Evolutionary conservation across 805 yeast species (phyloP).

Genomic region (Suhomyces prunicola): DNA sequence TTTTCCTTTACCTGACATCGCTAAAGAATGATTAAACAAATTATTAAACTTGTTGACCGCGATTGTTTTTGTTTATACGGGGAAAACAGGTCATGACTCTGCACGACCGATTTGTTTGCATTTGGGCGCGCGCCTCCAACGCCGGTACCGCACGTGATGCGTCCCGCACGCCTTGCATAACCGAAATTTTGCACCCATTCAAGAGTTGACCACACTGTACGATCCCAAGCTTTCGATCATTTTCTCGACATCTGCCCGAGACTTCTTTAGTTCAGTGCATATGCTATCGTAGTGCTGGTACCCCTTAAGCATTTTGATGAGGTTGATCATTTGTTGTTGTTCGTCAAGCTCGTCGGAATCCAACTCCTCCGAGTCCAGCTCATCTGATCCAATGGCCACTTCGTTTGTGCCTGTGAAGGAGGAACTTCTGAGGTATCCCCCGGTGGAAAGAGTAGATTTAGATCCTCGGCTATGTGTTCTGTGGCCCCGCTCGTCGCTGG

Average conservation of each 20-base stretch:
- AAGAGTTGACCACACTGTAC: slow-evolving; percentile 34
- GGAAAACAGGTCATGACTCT: background rate
- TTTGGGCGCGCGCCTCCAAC: background rate
- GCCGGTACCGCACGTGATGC: background rate
- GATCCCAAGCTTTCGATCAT: slow-evolving; percentile 38
- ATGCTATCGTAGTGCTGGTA: slow-evolving; percentile 61
- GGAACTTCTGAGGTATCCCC: background rate
- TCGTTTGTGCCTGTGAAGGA: background rate
- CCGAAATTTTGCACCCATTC: slow-evolving; percentile 2
- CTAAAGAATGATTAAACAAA: slow-evolving; percentile 3
- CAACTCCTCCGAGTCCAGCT: slow-evolving; percentile 15
- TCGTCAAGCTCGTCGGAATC: slow-evolving; percentile 12
- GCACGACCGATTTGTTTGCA: slow-evolving; percentile 5
- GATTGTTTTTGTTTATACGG: slow-evolving; percentile 3
- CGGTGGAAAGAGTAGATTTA: background rate
- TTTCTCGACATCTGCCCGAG: slow-evolving; percentile 53
- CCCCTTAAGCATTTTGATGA: slow-evolving; percentile 47
- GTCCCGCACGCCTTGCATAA: background rate
- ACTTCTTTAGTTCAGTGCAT: slow-evolving; percentile 63
- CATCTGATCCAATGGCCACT: slow-evolving; percentile 5
- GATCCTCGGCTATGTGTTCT: background rate
- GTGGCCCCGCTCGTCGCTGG: background rate
- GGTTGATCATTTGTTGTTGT: slow-evolving; percentile 28
- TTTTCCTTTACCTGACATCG: slow-evolving; percentile 84
- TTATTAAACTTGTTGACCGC: slow-evolving; percentile 2